Evolutionary conservation across 768 basidiomycete genomes (phyloP).

Genomic region (Suillus subaureus): DNA sequence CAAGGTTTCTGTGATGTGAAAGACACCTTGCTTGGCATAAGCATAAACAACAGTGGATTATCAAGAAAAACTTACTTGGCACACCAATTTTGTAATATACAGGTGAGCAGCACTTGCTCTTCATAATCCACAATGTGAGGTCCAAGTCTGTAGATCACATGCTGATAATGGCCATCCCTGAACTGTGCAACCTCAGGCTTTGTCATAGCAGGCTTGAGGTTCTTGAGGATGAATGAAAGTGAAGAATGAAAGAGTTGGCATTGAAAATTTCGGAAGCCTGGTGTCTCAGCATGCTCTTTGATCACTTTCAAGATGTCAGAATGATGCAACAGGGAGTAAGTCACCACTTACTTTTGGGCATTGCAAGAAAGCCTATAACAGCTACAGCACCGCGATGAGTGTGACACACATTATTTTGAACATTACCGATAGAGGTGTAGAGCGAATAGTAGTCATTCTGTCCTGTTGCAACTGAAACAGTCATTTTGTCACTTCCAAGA

Average conservation of each 20-base stretch:
- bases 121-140: conserved; percentile 45
- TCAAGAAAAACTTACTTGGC: conserved; percentile 25
- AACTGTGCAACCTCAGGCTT: too few relatives aligned
- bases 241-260: too few relatives aligned
- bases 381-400: conserved; percentile 12
- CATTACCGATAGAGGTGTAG: conserved; percentile 15
- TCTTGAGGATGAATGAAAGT: too few relatives aligned
- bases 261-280: too few relatives aligned
- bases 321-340: not conserved
- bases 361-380: conserved; percentile 32
- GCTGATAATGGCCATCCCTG: conserved; percentile 21
- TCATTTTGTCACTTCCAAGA: conserved; percentile 16
- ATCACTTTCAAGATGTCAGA: not conserved
- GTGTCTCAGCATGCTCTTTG: conserved; percentile 17
- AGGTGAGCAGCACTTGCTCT: conserved; percentile 38
- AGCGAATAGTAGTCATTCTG: conserved; percentile 15
- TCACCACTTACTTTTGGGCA: conserved; percentile 30
- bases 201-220: too few relatives aligned
- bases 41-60: conserved; percentile 9
- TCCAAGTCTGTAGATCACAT: conserved; percentile 36
- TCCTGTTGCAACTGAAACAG: conserved; percentile 15
- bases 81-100: conserved; percentile 41
- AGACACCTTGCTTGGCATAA: conserved; percentile 25
- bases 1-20: conserved; percentile 26
- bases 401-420: conserved; percentile 10